These are phyloP conservation scores for Colletotrichum sp. DNA, from an alignment of 2,329 filamentous ascomycete species.

Conservation along the genomic window DNA sequence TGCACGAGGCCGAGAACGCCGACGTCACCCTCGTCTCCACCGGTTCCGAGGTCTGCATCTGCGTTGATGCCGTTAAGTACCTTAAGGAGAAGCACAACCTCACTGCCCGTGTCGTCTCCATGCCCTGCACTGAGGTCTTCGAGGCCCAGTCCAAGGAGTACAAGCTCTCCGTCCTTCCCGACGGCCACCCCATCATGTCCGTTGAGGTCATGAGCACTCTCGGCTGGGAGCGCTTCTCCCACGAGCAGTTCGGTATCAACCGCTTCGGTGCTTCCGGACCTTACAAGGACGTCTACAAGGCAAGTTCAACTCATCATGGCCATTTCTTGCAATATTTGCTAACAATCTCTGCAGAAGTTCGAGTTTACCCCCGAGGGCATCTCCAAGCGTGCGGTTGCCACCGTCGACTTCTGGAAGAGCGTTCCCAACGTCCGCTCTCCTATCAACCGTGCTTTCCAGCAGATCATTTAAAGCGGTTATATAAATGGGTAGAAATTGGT, in stretches of 20 bases:
- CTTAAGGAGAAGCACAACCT: slow-evolving; percentile 88
- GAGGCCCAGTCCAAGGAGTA: slow-evolving; percentile 95
- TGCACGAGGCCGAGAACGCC: slow-evolving; percentile 83
- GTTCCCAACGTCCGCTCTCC: slow-evolving; percentile 89
- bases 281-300: slow-evolving; percentile 98
- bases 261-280: slow-evolving; percentile 96
- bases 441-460: slow-evolving; percentile 96
- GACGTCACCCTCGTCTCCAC: slow-evolving; percentile 91
- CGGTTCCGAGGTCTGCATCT: slow-evolving; percentile 94
- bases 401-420: slow-evolving; percentile 97
- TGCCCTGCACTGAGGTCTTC: slow-evolving; percentile 98
- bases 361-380: slow-evolving; percentile 98
- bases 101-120: slow-evolving; percentile 89
- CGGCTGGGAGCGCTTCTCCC: slow-evolving; percentile 98
- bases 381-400: slow-evolving; percentile 90
- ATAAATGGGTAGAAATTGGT: slow-evolving; percentile 18
- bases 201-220: slow-evolving; percentile 97
- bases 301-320: slow-evolving; percentile 41
- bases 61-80: slow-evolving; percentile 89
- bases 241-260: slow-evolving; percentile 99
- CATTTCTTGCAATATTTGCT: slow-evolving; percentile 27
- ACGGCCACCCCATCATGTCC: slow-evolving; percentile 90
- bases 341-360: slow-evolving; percentile 77
- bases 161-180: slow-evolving; percentile 88
- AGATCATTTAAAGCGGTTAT: slow-evolving; percentile 75